Evolutionary conservation across 495 filamentous ascomycete genomes (phyloP).

Genomic region (Penicillium crystallinum): DNA sequence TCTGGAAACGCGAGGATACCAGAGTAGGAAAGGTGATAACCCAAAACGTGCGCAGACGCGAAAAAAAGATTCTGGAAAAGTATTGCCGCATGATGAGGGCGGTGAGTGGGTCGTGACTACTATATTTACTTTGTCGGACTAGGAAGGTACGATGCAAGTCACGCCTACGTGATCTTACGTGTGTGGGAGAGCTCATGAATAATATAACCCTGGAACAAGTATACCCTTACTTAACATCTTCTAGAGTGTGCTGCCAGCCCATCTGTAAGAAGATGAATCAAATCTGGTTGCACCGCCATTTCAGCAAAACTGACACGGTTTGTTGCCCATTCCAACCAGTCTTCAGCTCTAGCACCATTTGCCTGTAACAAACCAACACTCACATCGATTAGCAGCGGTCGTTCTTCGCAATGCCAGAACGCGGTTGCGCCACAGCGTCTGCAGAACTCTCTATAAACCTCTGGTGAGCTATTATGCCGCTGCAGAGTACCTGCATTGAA

Average conservation of each 20-base stretch:
- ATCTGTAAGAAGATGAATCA: slow-evolving; percentile 30
- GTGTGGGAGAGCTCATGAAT: not conserved
- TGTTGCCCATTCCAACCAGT: slow-evolving; percentile 58
- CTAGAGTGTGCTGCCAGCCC: slow-evolving; percentile 6
- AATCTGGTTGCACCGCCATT: slow-evolving; percentile 41
- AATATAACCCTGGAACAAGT: too few relatives aligned
- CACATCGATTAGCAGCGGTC: slow-evolving; percentile 59
- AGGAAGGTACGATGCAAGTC: not conserved
- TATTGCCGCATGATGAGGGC: slow-evolving; percentile 2
- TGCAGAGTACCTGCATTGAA: slow-evolving; percentile 47
- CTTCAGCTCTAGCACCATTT: slow-evolving; percentile 49
- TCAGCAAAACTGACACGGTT: slow-evolving; percentile 58
- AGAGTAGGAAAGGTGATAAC: not conserved
- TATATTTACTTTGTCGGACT: not conserved
- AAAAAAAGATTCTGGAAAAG: slow-evolving; percentile 2
- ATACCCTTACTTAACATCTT: not conserved
- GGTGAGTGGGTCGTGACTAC: not conserved
- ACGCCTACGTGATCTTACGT: too few relatives aligned
- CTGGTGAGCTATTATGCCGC: slow-evolving; percentile 49
- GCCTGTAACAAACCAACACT: slow-evolving; percentile 57
- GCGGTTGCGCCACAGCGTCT: slow-evolving; percentile 57
- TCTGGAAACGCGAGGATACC: not conserved
- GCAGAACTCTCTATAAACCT: slow-evolving; percentile 61
- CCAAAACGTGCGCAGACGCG: not conserved
- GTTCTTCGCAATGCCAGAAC: slow-evolving; percentile 57